Percentiles rank a stretch among this genome's conserved stretches.
Conservation (phyloP, 352 stramenopile species). For the Blastocystis hominis region DNA sequence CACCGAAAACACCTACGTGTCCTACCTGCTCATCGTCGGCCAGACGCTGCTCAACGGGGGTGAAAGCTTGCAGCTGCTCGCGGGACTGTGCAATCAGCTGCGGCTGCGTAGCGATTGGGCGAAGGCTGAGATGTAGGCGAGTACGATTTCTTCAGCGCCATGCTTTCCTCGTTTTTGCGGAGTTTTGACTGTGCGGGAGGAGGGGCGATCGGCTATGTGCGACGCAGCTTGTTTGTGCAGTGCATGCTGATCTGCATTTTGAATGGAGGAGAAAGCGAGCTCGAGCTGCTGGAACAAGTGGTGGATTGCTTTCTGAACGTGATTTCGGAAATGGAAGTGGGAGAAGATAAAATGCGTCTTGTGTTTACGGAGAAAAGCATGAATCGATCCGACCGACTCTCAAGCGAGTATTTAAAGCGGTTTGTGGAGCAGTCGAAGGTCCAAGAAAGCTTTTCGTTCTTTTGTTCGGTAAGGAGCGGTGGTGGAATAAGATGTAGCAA, state of each 20-base stretch:
- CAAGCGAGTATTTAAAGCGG: slow-evolving; percentile 18
- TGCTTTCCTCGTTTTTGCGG: neutral
- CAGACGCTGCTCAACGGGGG: neutral
- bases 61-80: neutral
- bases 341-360: slow-evolving; percentile 40
- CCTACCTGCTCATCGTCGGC: neutral
- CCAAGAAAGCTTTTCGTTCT: neutral
- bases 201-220: slow-evolving; percentile 19
- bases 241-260: slow-evolving; percentile 27
- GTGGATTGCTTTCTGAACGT: slow-evolving; percentile 25
- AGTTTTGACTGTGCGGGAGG: slow-evolving; percentile 40
- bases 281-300: slow-evolving; percentile 8
- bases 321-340: slow-evolving; percentile 15
- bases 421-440: neutral
- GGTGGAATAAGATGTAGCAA: neutral
- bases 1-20: neutral
- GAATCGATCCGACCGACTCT: neutral
- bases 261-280: neutral
- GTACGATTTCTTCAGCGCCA: neutral
- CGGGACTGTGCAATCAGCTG: neutral
- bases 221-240: slow-evolving; percentile 33
- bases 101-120: neutral
- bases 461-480: neutral
- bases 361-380: neutral
- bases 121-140: neutral